phyloP scores from a whole-genome alignment of 73 alveolate genomes.

The Diophrys appendiculata region DNA sequence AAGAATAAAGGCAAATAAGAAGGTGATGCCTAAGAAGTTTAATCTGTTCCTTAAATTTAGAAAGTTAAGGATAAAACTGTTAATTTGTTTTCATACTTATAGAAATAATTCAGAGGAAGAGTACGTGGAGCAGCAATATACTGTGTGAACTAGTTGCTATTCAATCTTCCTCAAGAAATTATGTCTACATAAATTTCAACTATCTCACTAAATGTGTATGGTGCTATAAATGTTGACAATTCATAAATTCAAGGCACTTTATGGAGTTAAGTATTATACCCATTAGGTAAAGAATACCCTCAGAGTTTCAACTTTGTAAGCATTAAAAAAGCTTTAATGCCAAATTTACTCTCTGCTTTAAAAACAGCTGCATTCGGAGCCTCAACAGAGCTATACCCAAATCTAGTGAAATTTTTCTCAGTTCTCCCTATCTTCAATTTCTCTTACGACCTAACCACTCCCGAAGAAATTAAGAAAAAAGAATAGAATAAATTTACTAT shows the following conservation, averaged over 20 bases:
- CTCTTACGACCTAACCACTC: conserved; percentile 19
- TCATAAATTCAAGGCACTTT: conserved; percentile 46
- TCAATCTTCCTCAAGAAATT: conserved; percentile 34
- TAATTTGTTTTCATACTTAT: background rate
- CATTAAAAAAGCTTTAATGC: conserved; percentile 47
- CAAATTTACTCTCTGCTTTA: conserved; percentile 39
- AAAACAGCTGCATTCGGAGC: conserved; percentile 67
- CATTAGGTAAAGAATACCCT: conserved; percentile 30
- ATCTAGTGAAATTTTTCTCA: conserved; percentile 45
- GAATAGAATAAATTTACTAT: conserved; percentile 29
- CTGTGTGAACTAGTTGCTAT: conserved; percentile 20
- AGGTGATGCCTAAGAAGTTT: background rate
- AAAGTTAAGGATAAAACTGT: background rate
- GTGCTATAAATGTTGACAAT: conserved; percentile 44
- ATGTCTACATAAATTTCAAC: conserved; percentile 22
- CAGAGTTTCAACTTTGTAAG: conserved; percentile 31
- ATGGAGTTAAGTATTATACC: conserved; percentile 46
- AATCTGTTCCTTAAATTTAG: background rate
- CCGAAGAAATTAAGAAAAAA: background rate
- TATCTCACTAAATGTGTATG: conserved; percentile 35
- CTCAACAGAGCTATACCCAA: conserved; percentile 47
- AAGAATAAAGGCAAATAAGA: background rate
- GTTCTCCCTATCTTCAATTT: conserved; percentile 50
- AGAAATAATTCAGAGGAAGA: conserved; percentile 35
- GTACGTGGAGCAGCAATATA: conserved; percentile 37